Evolutionary conservation across 495 filamentous ascomycete genomes (phyloP), one percentile per base, ranked within the genome.

Genomic region (Amorphotheca resinae): DNA sequence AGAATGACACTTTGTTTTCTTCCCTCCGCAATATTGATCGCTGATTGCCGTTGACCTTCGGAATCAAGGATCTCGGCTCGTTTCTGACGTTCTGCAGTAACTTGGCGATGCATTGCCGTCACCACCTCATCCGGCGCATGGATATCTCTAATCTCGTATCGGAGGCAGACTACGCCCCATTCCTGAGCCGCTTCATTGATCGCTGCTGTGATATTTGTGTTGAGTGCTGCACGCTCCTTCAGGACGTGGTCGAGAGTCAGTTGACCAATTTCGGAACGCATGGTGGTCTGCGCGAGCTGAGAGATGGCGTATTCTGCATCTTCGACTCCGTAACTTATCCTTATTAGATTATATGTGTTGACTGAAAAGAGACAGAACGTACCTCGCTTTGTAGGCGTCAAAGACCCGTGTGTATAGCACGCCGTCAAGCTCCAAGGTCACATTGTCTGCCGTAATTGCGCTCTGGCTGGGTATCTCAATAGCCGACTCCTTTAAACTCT

Each of bases 261-360:
- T 54, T 95, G 87, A 47, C 91, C 91, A 58, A 98, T 98, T 61
- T 98, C 91, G 43, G 81, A 87, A 46, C 91, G 87, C 91, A 98
- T 98, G 0, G 91, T 98, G 2, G 91, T 98, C 63, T 98, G 91
- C 2, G 91, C 91, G 14, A 98, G 80, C 55, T 98, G 91, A 15
- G 84, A 87, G 66, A 98, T 96, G 58, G 91, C 91, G 64, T 96
- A 98, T 59, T 96, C 93, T 46, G 91, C 91, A 58, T 98, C 91
- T 65, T 98, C 91, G 31, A 98, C 91, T 31, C 91, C 91, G 59
- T 98, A 96, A 64, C 87, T 93, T 35, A 41, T 12, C 16, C 3
- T 28, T 35, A 22, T 7, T 32, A 43, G 21, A 49, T 22, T 16
- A 36, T 20, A 9, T 20, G 2, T 40, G 9, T 4, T 26, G 15